phyloP scores from a whole-genome alignment of 306 rosid genomes.

The Vicia villosa region DNA sequence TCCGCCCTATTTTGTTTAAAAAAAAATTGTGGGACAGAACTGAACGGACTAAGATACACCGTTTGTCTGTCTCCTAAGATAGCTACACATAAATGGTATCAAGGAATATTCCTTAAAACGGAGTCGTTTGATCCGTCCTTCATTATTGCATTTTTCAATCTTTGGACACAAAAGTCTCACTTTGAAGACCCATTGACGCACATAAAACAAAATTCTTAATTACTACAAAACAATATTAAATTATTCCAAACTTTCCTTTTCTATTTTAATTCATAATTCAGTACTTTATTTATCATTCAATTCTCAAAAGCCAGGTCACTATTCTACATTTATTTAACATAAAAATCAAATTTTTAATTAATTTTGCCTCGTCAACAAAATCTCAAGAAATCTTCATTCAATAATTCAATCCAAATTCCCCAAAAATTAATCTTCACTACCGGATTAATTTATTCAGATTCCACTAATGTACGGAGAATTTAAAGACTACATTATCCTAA shows the following conservation, averaged over 20 bases:
- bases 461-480: neutral
- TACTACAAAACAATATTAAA: neutral
- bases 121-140: neutral
- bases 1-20: too few relatives aligned
- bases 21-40: too few relatives aligned
- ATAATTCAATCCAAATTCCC: neutral
- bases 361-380: too few relatives aligned
- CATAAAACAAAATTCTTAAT: neutral
- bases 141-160: neutral
- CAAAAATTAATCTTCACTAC: too few relatives aligned
- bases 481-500: neutral
- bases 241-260: too few relatives aligned
- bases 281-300: too few relatives aligned
- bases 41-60: too few relatives aligned
- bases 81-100: neutral
- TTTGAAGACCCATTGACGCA: neutral
- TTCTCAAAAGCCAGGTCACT: too few relatives aligned
- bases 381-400: too few relatives aligned
- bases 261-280: too few relatives aligned
- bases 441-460: neutral
- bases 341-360: too few relatives aligned
- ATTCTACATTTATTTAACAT: too few relatives aligned
- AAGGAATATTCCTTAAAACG: conserved; percentile 18
- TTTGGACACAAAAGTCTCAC: neutral
- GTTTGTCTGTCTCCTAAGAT: neutral